Evolutionary conservation across 495 filamentous ascomycete species (phyloP).

Genomic region (Aspergillus hancockii): DNA sequence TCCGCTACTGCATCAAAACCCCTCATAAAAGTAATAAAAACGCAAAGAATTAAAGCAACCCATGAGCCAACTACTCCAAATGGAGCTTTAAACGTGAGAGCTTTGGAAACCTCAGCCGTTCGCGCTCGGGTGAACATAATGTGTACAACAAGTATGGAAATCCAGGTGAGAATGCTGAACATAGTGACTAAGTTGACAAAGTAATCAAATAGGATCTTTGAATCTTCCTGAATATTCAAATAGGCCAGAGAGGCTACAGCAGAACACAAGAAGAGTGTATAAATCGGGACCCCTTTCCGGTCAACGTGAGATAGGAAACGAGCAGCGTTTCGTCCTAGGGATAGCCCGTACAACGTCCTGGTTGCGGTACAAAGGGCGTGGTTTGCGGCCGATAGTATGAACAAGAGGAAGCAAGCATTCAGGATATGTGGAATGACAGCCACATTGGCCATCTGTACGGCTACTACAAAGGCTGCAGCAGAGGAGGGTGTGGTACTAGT

Average conservation of each 20-base stretch:
- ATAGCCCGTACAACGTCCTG: slow-evolving; percentile 73
- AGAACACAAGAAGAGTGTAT: slow-evolving; percentile 60
- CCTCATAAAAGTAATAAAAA: slow-evolving; percentile 71
- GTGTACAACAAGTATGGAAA: slow-evolving; percentile 77
- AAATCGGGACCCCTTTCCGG: slow-evolving; percentile 69
- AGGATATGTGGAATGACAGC: slow-evolving; percentile 53
- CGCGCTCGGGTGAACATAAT: slow-evolving; percentile 74
- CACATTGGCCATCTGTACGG: slow-evolving; percentile 52
- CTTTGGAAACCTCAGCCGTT: slow-evolving; percentile 60
- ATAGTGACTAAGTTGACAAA: slow-evolving; percentile 79
- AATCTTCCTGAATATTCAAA: slow-evolving; percentile 66
- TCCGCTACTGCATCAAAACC: slow-evolving; percentile 64
- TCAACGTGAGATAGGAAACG: slow-evolving; percentile 66
- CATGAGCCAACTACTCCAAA: slow-evolving; percentile 69
- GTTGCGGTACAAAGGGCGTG: slow-evolving; percentile 63
- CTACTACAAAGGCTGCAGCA: slow-evolving; percentile 63
- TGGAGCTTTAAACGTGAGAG: slow-evolving; percentile 70
- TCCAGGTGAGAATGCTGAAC: slow-evolving; percentile 67
- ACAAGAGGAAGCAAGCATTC: slow-evolving; percentile 70
- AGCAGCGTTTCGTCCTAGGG: slow-evolving; percentile 70
- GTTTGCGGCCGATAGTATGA: slow-evolving; percentile 73
- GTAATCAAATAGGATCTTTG: slow-evolving; percentile 68
- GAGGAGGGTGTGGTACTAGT: slow-evolving; percentile 30
- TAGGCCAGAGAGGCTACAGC: slow-evolving; percentile 66
- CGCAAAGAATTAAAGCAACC: slow-evolving; percentile 62